A percentile compares a stretch with the other conserved stretches of the same genome.
Conservation (phyloP, 2,329 filamentous ascomycete species). For the Arthrocladium fulminans region DNA sequence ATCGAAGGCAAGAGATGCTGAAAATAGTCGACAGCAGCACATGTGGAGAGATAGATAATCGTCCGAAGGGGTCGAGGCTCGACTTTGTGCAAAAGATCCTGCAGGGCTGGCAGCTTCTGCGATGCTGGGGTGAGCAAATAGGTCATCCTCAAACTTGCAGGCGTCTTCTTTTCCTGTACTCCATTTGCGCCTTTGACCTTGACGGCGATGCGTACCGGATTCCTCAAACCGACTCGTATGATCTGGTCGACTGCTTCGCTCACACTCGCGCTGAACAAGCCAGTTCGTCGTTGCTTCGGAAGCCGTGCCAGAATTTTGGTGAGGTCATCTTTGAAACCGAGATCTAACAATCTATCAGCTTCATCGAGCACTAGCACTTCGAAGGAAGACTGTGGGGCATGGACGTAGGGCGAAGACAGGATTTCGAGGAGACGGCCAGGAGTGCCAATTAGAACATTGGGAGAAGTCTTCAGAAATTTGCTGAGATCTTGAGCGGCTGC, state of each 20-base stretch:
- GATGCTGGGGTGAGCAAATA: conserved; percentile 68
- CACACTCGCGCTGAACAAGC: conserved; percentile 91
- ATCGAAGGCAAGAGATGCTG: conserved; percentile 67
- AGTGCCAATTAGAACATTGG: conserved; percentile 83
- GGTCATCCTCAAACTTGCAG: conserved; percentile 80
- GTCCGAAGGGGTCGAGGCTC: conserved; percentile 70
- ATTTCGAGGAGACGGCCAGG: conserved; percentile 85
- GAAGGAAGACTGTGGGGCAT: conserved; percentile 80
- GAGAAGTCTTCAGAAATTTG: conserved; percentile 70
- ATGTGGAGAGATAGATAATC: conserved; percentile 89
- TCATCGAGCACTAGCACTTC: conserved; percentile 91
- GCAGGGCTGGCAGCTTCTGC: conserved; percentile 69
- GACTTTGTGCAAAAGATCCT: conserved; percentile 59
- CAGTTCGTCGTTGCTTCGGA: conserved; percentile 87
- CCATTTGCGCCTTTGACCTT: conserved; percentile 74
- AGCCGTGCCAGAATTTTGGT: conserved; percentile 64
- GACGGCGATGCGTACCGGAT: conserved; percentile 90
- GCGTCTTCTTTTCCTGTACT: conserved; percentile 75
- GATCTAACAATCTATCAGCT: conserved; percentile 81
- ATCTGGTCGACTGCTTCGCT: conserved; percentile 90
- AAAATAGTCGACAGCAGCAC: conserved; percentile 91
- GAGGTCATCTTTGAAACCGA: conserved; percentile 87
- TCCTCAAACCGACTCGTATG: conserved; percentile 80
- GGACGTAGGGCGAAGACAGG: conserved; percentile 74
- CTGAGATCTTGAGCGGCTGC: conserved; percentile 78